These are phyloP conservation scores for Tuctoria greenei DNA, from an alignment of 176 grass and related monocot genomes.

Conservation along the genomic window DNA sequence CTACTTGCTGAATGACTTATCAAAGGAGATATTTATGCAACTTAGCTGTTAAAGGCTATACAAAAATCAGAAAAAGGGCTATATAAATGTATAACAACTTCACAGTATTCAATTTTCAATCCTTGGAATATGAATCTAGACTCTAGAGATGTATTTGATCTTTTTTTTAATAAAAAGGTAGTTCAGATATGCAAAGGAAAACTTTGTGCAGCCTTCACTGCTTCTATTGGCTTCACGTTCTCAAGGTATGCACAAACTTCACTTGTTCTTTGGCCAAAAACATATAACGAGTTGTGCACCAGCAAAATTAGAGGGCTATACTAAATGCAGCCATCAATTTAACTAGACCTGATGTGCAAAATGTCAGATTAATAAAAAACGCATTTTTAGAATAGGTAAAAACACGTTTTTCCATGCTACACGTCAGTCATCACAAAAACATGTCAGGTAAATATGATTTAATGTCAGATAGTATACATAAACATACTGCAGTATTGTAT, in stretches of 20 bases:
- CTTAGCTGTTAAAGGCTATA: background rate
- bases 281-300: background rate
- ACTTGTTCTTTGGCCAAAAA: background rate
- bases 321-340: background rate
- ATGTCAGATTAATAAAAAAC: background rate
- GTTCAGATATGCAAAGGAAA: background rate
- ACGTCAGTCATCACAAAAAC: background rate
- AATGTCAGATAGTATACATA: background rate
- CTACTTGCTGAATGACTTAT: background rate
- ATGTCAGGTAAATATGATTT: constrained; percentile 5
- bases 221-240: constrained; percentile 1
- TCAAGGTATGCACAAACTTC: background rate
- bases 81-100: background rate
- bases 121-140: constrained; percentile 1
- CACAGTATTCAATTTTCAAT: background rate
- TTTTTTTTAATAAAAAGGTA: constrained; percentile 4
- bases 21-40: background rate
- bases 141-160: no score
- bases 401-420: background rate
- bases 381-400: background rate
- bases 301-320: background rate
- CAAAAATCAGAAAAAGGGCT: no score
- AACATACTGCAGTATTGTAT: constrained; percentile 5
- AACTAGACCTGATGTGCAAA: background rate
- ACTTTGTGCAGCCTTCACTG: background rate